Percentiles rank a stretch among this genome's conserved stretches.
Conservation (phyloP, 1,284 basidiomycete species). For the Veloboletus limbatus region DNA sequence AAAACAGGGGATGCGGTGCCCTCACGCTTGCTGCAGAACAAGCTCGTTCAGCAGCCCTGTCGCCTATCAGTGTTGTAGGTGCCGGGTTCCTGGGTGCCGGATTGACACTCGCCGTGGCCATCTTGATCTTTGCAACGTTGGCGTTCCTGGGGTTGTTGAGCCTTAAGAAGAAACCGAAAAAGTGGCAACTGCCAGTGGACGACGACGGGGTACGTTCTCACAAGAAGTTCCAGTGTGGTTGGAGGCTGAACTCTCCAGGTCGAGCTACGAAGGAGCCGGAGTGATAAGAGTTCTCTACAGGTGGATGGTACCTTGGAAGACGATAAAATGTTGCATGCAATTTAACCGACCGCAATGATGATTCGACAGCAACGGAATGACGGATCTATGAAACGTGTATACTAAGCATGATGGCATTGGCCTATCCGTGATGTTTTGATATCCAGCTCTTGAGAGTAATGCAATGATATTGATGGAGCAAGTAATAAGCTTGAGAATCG, state of each 20-base stretch:
- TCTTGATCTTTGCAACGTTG: slow-evolving; percentile 40
- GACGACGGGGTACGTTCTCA: slow-evolving; percentile 23
- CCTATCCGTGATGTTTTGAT: slow-evolving; percentile 22
- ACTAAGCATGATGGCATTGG: slow-evolving; percentile 13
- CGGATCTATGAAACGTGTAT: slow-evolving; percentile 20
- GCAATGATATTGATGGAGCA: slow-evolving; percentile 18
- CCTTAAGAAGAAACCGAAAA: slow-evolving; percentile 30
- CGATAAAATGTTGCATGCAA: slow-evolving; percentile 1
- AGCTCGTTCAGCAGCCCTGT: slow-evolving; percentile 31
- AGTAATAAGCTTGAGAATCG: background rate
- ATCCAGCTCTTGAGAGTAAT: slow-evolving; percentile 22
- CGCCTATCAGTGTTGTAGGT: slow-evolving; percentile 51
- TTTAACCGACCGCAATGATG: slow-evolving; percentile 1
- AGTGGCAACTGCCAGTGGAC: background rate
- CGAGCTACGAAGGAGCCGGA: slow-evolving; percentile 22
- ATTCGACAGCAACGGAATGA: background rate
- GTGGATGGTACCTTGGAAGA: background rate
- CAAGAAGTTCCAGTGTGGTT: background rate
- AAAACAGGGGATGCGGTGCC: slow-evolving; percentile 55
- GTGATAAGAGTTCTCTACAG: slow-evolving; percentile 8
- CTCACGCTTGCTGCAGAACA: slow-evolving; percentile 40
- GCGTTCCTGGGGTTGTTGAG: slow-evolving; percentile 46
- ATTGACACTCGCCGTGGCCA: slow-evolving; percentile 46
- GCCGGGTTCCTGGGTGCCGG: slow-evolving; percentile 68
- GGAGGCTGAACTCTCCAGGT: slow-evolving; percentile 18